Base-by-base conservation (phyloP, 768 basidiomycete species). In the Termitomyces sp. region DNA sequence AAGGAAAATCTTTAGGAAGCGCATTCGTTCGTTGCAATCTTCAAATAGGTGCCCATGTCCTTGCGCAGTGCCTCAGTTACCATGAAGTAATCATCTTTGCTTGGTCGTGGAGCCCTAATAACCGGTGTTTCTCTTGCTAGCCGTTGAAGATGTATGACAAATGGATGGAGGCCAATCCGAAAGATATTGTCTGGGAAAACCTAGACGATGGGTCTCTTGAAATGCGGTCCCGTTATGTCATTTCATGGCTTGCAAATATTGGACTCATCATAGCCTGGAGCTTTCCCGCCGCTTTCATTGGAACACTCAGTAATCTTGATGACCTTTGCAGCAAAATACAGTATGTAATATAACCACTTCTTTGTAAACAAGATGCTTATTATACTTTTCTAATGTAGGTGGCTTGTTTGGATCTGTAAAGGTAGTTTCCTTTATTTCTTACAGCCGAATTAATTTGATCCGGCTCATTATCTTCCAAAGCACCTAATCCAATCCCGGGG, bases 1-100 rank as follows among this genome's bases (percentile, higher is more conserved):
- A 78, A 58, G 77, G 75, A 1, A 81, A 79, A 64, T 81, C 81
- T 50, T 62, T 82, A 36, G 83, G 82, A 6, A 78, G 79, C 59
- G 82, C 76, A 0, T 89, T 91, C 71, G 82, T 89, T 57, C 79
- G 80, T 43, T 87, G 87, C 72, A 85, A 89, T 67, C 75, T 86
- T 51, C 88, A 89, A 69, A 82, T 89, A 66, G 88, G 86, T 4
- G 89, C 88, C 0, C 87, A 89, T 68, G 82, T 90, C 59, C 79
- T 88, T 13, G 78, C 80, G 0, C 87, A 89, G 69, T 82, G 79
- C 60, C 68, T 86, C 32, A 78, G 78, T 58, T 79, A 82, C 63
- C 81, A 85, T 53, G 71, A 77, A 67, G 80, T 81, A 61, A 43
- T 44, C 6, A 40, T n/a, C 10, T 8, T 30, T 53, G 10, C n/a